phyloP scores from a whole-genome alignment of 2,329 filamentous ascomycete genomes.

The Fusarium algeriense region DNA sequence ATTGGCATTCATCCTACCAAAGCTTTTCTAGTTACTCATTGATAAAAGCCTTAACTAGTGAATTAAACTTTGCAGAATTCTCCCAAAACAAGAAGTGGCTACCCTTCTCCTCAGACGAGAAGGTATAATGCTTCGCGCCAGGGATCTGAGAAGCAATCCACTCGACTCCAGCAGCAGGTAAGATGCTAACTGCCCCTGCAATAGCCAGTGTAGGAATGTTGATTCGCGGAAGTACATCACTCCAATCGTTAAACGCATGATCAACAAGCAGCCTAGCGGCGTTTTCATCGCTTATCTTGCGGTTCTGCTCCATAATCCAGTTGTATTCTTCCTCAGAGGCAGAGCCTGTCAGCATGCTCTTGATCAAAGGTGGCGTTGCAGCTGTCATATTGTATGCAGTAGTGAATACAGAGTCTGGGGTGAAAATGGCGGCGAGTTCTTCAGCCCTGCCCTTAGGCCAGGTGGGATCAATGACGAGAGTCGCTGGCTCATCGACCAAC shows the following conservation, averaged over 20 bases:
- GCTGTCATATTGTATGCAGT: neutral
- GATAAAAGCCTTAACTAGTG: neutral
- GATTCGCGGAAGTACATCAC: neutral
- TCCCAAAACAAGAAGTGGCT: slow-evolving; percentile 8
- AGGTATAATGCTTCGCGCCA: neutral
- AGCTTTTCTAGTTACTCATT: neutral
- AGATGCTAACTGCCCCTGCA: neutral
- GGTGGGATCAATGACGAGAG: neutral
- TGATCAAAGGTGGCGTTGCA: neutral
- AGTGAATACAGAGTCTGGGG: neutral
- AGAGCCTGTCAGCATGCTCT: neutral
- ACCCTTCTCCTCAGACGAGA: neutral
- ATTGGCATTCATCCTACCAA: neutral
- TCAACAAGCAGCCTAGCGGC: neutral
- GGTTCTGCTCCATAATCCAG: neutral
- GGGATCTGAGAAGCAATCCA: slow-evolving; percentile 8
- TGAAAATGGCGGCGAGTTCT: neutral
- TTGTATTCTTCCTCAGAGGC: neutral
- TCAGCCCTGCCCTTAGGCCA: neutral
- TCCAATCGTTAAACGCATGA: neutral
- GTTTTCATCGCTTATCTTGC: neutral
- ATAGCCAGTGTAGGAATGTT: neutral
- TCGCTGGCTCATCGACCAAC: neutral
- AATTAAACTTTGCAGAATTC: neutral
- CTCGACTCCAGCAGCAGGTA: neutral